Evolutionary conservation across 192 early-diverging fungal genomes (phyloP).

Genomic region (Coemansia aciculifera): DNA sequence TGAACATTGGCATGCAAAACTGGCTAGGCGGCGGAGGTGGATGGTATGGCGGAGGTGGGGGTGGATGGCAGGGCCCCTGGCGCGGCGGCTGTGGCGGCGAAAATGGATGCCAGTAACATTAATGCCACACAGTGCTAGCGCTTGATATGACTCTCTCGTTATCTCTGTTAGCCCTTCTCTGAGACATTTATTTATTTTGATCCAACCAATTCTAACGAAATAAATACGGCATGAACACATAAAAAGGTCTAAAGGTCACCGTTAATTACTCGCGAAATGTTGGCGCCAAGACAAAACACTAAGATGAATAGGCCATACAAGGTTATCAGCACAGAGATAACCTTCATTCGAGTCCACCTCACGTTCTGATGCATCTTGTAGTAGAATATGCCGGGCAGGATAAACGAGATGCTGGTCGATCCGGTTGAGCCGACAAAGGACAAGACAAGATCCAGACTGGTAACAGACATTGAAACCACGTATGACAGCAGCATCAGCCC

Average conservation of each 20-base stretch:
- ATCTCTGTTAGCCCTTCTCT: neutral
- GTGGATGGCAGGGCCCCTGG: constrained; percentile 12
- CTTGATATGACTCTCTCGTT: neutral
- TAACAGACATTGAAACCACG: constrained; percentile 71
- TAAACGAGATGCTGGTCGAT: constrained; percentile 94
- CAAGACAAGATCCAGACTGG: constrained; percentile 80
- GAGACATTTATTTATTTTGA: neutral
- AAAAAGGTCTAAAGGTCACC: constrained; percentile 26
- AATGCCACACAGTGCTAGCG: neutral
- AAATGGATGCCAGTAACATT: neutral
- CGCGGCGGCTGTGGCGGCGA: neutral
- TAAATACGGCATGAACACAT: neutral
- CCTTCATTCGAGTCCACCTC: constrained; percentile 66
- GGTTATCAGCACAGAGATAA: constrained; percentile 62
- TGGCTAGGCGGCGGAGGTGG: constrained; percentile 6
- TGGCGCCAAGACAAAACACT: constrained; percentile 73
- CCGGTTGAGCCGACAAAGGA: constrained; percentile 96
- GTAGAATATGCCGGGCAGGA: constrained; percentile 92
- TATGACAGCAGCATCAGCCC: constrained; percentile 71
- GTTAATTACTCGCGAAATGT: constrained; percentile 51
- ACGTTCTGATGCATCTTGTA: constrained; percentile 73
- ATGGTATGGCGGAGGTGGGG: constrained; percentile 6
- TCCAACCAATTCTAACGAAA: neutral
- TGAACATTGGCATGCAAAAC: constrained; percentile 8
- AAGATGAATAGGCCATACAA: constrained; percentile 78